Base-by-base conservation (phyloP, 78 protist species). In the Parvularia atlantis region DNA sequence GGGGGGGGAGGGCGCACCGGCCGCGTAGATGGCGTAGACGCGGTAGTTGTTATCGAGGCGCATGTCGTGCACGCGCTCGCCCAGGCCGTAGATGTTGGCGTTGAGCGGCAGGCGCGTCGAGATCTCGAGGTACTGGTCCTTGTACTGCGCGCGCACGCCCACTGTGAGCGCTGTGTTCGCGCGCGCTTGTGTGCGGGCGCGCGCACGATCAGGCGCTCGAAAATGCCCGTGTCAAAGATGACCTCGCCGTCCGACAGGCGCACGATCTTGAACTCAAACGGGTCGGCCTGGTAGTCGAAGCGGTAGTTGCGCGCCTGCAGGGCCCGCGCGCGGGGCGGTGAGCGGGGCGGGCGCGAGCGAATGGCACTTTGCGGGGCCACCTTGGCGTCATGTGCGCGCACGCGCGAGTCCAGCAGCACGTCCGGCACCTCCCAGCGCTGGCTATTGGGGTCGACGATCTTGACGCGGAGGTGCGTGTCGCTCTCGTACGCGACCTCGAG, bases 41-140 rank as follows among this genome's bases (percentile, higher is more conserved):
- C n/a, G n/a, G n/a, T n/a, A n/a, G n/a, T n/a, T n/a, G n/a, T n/a
- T n/a, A n/a, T n/a, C n/a, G n/a, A 20, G 26, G 68, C 68, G 33
- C 33, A 31, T 16, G 20, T 36, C 58, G 60, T 52, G 50, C 41
- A 56, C 73, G 40, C 84, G 43, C 66, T 65, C 71, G 24, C 84
- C 77, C 50, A 78, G 54, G 14, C 84, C 84, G 39, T 78, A 70
- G 3, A 78, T 48, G 64, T 58, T 44, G 22, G 68, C 52, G 39
- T 60, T 33, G 31, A 0, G 30, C 31, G 64, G 39, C 22, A 71
- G 20, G 17, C 16, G 63, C 20, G 84, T 65, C 46, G 64, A 2
- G 24, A 70, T 1, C 50, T 62, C 41, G 19, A 78, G 11, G 59
- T 63, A 78, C 41, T 54, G 73, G 56, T 78, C 41, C 14, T 22